Evolutionary conservation across 257 asterid genomes (phyloP), one percentile per base, ranked within the genome.

Genomic region (Rehmannia glutinosa): DNA sequence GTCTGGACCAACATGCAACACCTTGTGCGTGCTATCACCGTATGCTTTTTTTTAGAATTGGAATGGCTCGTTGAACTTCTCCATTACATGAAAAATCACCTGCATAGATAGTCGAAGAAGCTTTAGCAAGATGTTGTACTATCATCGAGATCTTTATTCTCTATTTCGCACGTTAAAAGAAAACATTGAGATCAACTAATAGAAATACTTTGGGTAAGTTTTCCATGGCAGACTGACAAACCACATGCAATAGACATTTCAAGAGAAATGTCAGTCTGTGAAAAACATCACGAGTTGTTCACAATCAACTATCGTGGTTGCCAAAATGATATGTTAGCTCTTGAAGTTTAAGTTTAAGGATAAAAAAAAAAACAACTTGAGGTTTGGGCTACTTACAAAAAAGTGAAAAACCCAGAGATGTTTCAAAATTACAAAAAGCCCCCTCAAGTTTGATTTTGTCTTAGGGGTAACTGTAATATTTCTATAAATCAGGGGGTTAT

Each of bases 1-100:
- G 70, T 80, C 81, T 0, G 84, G 84, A 32, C 84, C 81, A 6
- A 80, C 79, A 43, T 80, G 84, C 67, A 75, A 71, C 42, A 80
- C 78, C 64, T 9, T 80, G 58, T 38, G 81, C 70, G 61, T 58
- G 66, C 72, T 72, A 60, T 75, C 74, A 0, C 84, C 84, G 3
- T 80, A 75, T 54, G 84, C 77, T n/a, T 62, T 70, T 65, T 55
- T 76, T 75, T 10, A 80, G 74, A 59, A 69, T 13, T 25, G 81
- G 84, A 25, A 80, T 80, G 12, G 79, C 78, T 0, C 60, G 75
- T 58, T 58, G 68, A 47, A 80, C 79, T 62, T 80, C 81, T 43
- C 32, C 13, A 10, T 57, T 68, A 12, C 81, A 80, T 69, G 78
- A 76, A 28, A 68, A 53, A 25, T 80, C 84, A 59, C 71, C 84